phyloP scores from a whole-genome alignment of 2,329 filamentous ascomycete genomes.

The Botrytis squamosa region DNA sequence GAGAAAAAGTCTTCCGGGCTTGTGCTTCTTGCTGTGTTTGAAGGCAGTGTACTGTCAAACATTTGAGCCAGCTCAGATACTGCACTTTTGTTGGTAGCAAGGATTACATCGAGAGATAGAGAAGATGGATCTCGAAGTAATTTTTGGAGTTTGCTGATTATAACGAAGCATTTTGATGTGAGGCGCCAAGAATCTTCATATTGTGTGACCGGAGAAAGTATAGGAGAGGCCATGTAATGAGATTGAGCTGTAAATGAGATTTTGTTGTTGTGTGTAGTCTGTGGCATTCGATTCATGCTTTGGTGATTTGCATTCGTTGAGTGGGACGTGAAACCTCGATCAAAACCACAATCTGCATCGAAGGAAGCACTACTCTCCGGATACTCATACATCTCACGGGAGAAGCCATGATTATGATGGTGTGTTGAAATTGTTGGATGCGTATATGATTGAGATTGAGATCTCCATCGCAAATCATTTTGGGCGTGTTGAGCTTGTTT shows the following conservation, averaged over 20 bases:
- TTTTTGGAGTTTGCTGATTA: constrained; percentile 13
- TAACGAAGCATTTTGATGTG: constrained; percentile 7
- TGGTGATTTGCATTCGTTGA: background rate
- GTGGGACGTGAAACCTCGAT: background rate
- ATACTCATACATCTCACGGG: background rate
- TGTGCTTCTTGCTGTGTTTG: background rate
- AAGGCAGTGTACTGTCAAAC: background rate
- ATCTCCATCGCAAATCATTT: background rate
- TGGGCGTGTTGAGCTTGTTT: background rate
- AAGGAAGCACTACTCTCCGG: background rate
- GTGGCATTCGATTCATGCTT: background rate
- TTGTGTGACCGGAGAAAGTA: background rate
- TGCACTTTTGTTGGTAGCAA: constrained; percentile 15
- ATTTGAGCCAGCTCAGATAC: constrained; percentile 5
- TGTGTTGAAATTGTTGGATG: background rate
- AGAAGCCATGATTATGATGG: background rate
- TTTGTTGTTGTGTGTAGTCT: background rate
- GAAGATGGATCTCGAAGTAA: constrained; percentile 13
- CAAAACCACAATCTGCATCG: background rate
- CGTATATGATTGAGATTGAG: background rate
- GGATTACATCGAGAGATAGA: constrained; percentile 10
- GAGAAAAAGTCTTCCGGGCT: background rate
- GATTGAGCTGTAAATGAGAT: background rate
- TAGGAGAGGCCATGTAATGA: background rate
- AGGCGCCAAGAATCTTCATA: background rate